These are phyloP conservation scores for Globisporangium splendens DNA, from an alignment of 352 stramenopile genomes.

Conservation along the genomic window DNA sequence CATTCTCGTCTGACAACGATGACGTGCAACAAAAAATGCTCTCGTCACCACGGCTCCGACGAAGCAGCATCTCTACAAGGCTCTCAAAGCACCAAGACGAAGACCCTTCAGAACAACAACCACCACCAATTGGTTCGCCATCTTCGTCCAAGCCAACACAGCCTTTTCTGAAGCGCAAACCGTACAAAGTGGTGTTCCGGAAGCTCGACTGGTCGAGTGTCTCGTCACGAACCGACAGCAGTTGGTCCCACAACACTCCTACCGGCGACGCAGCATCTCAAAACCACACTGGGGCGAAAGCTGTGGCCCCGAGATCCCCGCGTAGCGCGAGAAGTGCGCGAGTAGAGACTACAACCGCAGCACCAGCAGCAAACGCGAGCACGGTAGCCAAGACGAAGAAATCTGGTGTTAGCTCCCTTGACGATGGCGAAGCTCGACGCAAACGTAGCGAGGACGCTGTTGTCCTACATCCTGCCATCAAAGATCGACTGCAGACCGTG, in stretches of 20 bases:
- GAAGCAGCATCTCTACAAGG: not conserved
- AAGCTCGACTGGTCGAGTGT: slow-evolving; percentile 61
- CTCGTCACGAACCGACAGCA: slow-evolving; percentile 55
- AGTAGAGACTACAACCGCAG: too few species aligned
- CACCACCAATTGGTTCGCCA: not conserved
- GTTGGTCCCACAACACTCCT: slow-evolving; percentile 12
- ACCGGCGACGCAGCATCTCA: not conserved
- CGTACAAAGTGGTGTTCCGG: slow-evolving; percentile 62
- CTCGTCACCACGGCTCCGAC: not conserved
- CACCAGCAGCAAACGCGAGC: not conserved
- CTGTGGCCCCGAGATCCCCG: not conserved
- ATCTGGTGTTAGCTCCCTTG: not conserved
- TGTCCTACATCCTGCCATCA: not conserved
- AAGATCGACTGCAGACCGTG: slow-evolving; percentile 12
- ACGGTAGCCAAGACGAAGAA: not conserved
- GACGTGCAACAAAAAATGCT: slow-evolving; percentile 4
- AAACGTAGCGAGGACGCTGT: not conserved
- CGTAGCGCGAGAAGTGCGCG: not conserved
- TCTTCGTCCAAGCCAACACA: slow-evolving; percentile 3
- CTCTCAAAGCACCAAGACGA: not conserved
- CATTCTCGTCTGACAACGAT: slow-evolving; percentile 28
- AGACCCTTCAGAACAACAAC: slow-evolving; percentile 1
- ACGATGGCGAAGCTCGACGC: not conserved
- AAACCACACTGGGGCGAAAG: not conserved
- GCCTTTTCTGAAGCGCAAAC: slow-evolving; percentile 64